Evolutionary conservation across 1,284 basidiomycete genomes (phyloP).

Genomic region (Fomitiporia mediterranea): DNA sequence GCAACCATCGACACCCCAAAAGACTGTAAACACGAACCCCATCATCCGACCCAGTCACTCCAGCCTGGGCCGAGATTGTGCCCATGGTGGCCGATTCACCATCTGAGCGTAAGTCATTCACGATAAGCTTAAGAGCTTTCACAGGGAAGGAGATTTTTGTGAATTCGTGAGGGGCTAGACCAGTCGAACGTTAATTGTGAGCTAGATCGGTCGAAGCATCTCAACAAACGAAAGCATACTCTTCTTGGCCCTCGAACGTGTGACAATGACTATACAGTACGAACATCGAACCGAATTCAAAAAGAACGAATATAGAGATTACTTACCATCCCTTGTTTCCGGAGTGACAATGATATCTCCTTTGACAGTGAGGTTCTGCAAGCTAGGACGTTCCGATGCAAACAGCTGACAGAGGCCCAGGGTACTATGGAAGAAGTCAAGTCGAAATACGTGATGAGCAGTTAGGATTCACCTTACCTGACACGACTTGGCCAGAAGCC

Average conservation of each 20-base stretch:
- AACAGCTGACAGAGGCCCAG: conserved; percentile 81
- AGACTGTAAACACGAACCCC: conserved; percentile 44
- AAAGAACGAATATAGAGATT: conserved; percentile 3
- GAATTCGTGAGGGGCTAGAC: conserved; percentile 78
- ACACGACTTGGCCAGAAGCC: conserved; percentile 90
- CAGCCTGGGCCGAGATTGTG: conserved; percentile 37
- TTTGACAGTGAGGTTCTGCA: conserved; percentile 73
- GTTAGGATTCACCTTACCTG: conserved; percentile 34
- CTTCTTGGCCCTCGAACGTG: conserved; percentile 82
- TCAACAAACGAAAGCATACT: conserved; percentile 47
- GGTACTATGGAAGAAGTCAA: conserved; percentile 38
- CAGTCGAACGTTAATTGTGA: neutral
- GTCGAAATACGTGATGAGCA: neutral
- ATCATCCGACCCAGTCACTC: conserved; percentile 65
- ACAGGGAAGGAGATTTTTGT: conserved; percentile 83
- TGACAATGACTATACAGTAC: conserved; percentile 78
- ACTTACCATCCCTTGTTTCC: conserved; percentile 75
- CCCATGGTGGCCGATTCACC: conserved; percentile 63
- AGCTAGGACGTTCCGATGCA: conserved; percentile 54
- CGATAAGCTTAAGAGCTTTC: conserved; percentile 85
- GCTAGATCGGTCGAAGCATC: conserved; percentile 19
- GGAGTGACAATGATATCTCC: conserved; percentile 89
- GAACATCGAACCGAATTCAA: conserved; percentile 19
- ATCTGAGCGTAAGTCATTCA: conserved; percentile 76
- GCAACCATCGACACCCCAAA: conserved; percentile 14